Evolutionary conservation across 2,329 filamentous ascomycete species (phyloP), one percentile per base, ranked within the genome.

Genomic region (Xylaria sp.): DNA sequence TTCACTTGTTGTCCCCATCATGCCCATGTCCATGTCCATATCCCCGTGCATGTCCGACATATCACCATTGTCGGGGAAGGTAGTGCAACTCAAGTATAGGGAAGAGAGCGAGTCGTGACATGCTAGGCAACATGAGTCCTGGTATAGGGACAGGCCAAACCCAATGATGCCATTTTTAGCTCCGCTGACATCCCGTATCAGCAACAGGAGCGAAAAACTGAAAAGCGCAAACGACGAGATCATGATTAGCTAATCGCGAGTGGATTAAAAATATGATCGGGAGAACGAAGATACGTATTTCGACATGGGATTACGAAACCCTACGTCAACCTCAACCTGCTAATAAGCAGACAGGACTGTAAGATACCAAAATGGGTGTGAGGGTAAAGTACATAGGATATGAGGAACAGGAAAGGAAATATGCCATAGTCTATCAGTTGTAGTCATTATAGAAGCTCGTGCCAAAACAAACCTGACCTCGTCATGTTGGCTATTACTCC

Each of bases 101-200:
- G 68, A 65, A n/a, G 74, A 73, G 36, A 78, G 70, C 3, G 71
- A 60, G 41, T 76, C 72, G 62, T 72, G 68, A 53, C 77, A 78
- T 45, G 76, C 70, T 13, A 71, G 72, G 60, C 69, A 74, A 57
- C 77, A 78, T 4, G 72, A 63, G 6, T 74, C 73, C n/a, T 65
- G 58, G 63, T 74, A 78, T 66, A 76, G 62, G 20, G 71, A 66
- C n/a, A 76, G 75, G 1, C 76, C 76, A 53, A 72, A 76, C 32
- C 77, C 77, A 32, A 78, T 73, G 32, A 75, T 72, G 20, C 75
- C 76, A 67, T 72, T 66, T 9, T 66, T 32, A 23, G 61, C 63
- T 64, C 58, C 68, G 20, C 8, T 30, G 41, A 36, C 66, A 57
- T 60, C 13, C 9, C 50, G 66, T 25, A 52, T 25, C 2, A 58